Evolutionary conservation across 352 stramenopile species (phyloP).

Genomic region (Lagenidium giganteum): DNA sequence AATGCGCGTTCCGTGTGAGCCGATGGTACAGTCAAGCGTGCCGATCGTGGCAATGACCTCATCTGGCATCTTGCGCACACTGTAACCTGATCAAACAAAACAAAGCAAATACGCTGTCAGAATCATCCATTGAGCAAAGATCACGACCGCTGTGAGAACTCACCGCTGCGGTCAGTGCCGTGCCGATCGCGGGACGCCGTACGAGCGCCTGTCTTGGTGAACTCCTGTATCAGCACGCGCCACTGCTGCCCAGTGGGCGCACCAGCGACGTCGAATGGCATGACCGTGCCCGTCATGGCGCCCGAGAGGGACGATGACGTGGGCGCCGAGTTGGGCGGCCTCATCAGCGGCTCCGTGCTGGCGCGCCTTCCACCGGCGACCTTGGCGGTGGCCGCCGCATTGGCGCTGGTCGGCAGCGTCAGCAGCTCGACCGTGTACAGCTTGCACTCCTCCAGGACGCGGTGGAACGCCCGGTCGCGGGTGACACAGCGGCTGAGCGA

Average conservation of each 20-base stretch:
- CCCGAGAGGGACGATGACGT: no score
- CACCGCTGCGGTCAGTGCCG: conserved; percentile 22
- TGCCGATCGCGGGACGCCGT: no score
- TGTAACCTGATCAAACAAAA: conserved; percentile 20
- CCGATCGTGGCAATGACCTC: conserved; percentile 43
- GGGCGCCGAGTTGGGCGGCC: no score
- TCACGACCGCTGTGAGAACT: no score
- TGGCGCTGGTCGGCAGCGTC: neutral
- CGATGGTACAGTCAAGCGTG: conserved; percentile 36
- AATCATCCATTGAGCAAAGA: neutral
- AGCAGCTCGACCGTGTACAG: conserved; percentile 48
- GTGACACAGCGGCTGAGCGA: conserved; percentile 22
- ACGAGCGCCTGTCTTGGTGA: conserved; percentile 25
- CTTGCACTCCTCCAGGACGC: conserved; percentile 42
- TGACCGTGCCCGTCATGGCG: no score
- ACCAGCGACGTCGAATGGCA: no score
- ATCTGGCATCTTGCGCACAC: conserved; percentile 56
- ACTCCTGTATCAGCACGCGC: conserved; percentile 42
- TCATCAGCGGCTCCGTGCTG: conserved; percentile 7
- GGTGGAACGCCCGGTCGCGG: conserved; percentile 39
- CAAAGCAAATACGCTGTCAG: neutral
- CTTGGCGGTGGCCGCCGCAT: neutral
- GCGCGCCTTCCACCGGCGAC: conserved; percentile 8
- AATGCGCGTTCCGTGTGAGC: conserved; percentile 28
- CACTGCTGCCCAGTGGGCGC: conserved; percentile 3